phyloP scores from a whole-genome alignment of 768 basidiomycete genomes.

The Mycena olivaceomarginata region DNA sequence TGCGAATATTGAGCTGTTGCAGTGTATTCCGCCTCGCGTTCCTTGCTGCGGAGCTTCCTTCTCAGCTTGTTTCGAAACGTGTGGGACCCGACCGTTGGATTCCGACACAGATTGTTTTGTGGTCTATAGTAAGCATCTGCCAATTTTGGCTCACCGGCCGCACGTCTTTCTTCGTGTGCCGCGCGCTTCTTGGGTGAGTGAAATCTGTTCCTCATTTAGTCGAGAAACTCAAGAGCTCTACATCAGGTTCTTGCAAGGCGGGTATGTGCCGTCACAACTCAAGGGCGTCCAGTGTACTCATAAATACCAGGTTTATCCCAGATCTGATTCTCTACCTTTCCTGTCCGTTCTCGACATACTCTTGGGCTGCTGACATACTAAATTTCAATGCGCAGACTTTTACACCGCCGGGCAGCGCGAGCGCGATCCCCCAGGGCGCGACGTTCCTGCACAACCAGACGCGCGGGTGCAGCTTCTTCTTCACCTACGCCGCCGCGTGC shows the following conservation, averaged over 20 bases:
- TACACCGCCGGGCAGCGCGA: slow-evolving; percentile 66
- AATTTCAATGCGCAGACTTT: slow-evolving; percentile 62
- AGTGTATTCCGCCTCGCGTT: slow-evolving; percentile 69
- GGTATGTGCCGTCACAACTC: slow-evolving; percentile 51
- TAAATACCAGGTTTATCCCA: slow-evolving; percentile 67
- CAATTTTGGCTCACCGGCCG: slow-evolving; percentile 78
- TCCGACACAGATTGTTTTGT: slow-evolving; percentile 74
- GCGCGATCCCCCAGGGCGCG: slow-evolving; percentile 73
- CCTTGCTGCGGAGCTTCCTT: slow-evolving; percentile 75
- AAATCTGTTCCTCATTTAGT: background rate
- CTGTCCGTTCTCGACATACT: slow-evolving; percentile 58
- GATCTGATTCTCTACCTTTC: slow-evolving; percentile 79
- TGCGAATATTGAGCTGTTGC: background rate
- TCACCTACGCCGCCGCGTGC: slow-evolving; percentile 94
- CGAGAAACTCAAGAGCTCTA: background rate
- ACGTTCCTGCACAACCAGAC: slow-evolving; percentile 88
- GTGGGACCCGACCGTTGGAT: slow-evolving; percentile 82
- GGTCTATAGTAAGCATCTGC: slow-evolving; percentile 69
- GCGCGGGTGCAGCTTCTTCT: slow-evolving; percentile 94
- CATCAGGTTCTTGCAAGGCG: slow-evolving; percentile 67
- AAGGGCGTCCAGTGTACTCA: background rate
- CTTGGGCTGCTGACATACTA: background rate
- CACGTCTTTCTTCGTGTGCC: slow-evolving; percentile 67
- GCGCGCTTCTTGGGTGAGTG: slow-evolving; percentile 67
- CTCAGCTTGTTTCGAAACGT: slow-evolving; percentile 77